phyloP scores from a whole-genome alignment of 495 filamentous ascomycete genomes.

The Podospora fimiseda region DNA sequence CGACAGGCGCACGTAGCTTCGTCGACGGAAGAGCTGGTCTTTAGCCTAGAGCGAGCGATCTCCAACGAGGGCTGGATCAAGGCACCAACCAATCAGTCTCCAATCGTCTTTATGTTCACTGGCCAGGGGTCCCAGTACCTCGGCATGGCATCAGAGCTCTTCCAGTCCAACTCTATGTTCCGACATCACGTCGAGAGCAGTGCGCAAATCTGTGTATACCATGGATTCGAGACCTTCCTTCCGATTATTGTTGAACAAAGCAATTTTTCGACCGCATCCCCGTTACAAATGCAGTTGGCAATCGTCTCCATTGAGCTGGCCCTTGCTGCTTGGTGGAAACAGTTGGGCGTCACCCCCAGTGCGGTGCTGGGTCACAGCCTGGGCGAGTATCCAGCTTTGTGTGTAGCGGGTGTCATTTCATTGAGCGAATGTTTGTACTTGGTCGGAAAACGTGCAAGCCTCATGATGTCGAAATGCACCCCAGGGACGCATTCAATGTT shows the following conservation, averaged over 20 bases:
- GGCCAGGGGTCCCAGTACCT: slow-evolving; percentile 59
- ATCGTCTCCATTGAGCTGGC: slow-evolving; percentile 78
- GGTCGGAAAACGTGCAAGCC: slow-evolving; percentile 64
- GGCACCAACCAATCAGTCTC: slow-evolving; percentile 42
- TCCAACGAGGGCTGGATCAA: slow-evolving; percentile 25
- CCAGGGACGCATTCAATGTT: slow-evolving; percentile 63
- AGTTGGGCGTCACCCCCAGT: slow-evolving; percentile 65
- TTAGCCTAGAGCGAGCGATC: slow-evolving; percentile 1
- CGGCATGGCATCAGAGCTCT: slow-evolving; percentile 63
- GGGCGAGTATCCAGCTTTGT: slow-evolving; percentile 79
- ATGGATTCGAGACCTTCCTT: slow-evolving; percentile 59
- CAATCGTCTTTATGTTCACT: slow-evolving; percentile 56
- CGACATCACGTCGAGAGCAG: slow-evolving; percentile 57
- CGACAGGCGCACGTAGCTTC: slow-evolving; percentile 33
- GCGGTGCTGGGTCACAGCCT: slow-evolving; percentile 77
- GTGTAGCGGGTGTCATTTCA: slow-evolving; percentile 69
- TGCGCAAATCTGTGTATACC: slow-evolving; percentile 54
- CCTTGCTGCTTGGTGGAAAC: slow-evolving; percentile 64
- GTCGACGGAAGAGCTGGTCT: neutral
- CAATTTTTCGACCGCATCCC: slow-evolving; percentile 51
- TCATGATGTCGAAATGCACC: slow-evolving; percentile 62
- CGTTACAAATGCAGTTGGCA: slow-evolving; percentile 67
- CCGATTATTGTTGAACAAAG: slow-evolving; percentile 53
- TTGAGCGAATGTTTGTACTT: slow-evolving; percentile 70
- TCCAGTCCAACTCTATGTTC: slow-evolving; percentile 49